Conservation (phyloP, 495 filamentous ascomycete species). For the Hypomontagnella submonticulosa region DNA sequence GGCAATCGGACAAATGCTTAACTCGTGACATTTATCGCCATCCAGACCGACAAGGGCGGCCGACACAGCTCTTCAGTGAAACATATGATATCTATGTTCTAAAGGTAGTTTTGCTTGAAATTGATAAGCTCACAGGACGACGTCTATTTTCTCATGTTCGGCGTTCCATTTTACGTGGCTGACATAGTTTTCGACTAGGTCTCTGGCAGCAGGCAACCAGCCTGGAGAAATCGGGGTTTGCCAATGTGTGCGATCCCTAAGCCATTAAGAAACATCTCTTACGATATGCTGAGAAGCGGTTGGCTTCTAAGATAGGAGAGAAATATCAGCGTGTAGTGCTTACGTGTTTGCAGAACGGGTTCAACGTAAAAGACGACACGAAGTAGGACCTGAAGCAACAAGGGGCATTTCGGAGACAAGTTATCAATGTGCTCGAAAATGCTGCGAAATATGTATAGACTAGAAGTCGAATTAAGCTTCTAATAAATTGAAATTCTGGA, state of each 20-base stretch:
- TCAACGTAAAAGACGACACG: conserved; percentile 45
- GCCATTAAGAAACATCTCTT: conserved; percentile 44
- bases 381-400: conserved; percentile 51
- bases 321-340: conserved; percentile 47
- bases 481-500: too few relatives aligned
- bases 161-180: background rate
- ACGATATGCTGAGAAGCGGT: conserved; percentile 43
- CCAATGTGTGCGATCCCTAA: conserved; percentile 41
- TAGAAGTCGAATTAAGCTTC: background rate
- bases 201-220: conserved; percentile 42
- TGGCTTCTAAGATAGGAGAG: conserved; percentile 46
- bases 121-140: conserved; percentile 30
- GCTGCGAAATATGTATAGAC: conserved; percentile 21
- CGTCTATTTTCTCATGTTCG: background rate
- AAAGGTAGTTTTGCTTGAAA: conserved; percentile 48
- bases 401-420: conserved; percentile 46
- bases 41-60: conserved; percentile 46
- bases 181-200: conserved; percentile 12
- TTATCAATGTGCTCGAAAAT: conserved; percentile 48
- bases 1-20: conserved; percentile 33
- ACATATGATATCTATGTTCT: conserved; percentile 52
- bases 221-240: conserved; percentile 45
- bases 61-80: conserved; percentile 42
- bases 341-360: conserved; percentile 46
- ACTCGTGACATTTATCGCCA: conserved; percentile 48